Evolutionary conservation across 257 asterid species (phyloP).

Genomic region (Pogostemon cablin): DNA sequence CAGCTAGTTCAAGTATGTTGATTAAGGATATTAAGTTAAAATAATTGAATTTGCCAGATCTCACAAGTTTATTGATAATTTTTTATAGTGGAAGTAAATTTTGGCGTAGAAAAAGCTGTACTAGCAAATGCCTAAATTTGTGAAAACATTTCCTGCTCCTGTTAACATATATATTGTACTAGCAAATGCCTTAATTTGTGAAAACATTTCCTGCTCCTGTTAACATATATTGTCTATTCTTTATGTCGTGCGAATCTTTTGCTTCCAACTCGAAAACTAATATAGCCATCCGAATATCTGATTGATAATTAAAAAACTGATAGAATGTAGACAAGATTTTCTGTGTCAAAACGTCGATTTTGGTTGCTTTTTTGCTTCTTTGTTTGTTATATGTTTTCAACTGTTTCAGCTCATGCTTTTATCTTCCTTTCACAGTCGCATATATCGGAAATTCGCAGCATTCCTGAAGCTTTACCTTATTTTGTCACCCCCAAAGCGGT

Average conservation of each 20-base stretch:
- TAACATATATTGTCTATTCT: background rate
- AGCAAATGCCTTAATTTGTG: constrained; percentile 10
- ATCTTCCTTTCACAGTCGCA: constrained; percentile 53
- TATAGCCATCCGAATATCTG: constrained; percentile 11
- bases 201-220: constrained; percentile 5
- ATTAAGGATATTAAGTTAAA: constrained; percentile 32
- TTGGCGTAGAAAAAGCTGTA: constrained; percentile 20
- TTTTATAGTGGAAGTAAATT: constrained; percentile 9
- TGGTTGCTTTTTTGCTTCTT: constrained; percentile 23
- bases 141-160: constrained; percentile 4
- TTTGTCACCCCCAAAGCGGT: constrained; percentile 93
- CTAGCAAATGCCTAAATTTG: constrained; percentile 11
- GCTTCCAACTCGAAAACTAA: constrained; percentile 8
- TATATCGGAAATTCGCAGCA: constrained; percentile 78
- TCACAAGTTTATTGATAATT: constrained; percentile 17
- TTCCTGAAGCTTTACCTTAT: constrained; percentile 96
- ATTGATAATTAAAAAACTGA: constrained; percentile 11
- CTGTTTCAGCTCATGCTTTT: constrained; percentile 27
- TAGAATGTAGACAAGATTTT: constrained; percentile 19
- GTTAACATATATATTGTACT: background rate
- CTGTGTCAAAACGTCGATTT: constrained; percentile 25
- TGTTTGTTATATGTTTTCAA: constrained; percentile 14
- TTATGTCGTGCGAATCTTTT: constrained; percentile 13
- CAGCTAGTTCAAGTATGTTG: constrained; percentile 82
- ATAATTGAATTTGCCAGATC: constrained; percentile 28